Base-by-base conservation (phyloP, 768 basidiomycete species). In the Rossbeevera mucosa region DNA sequence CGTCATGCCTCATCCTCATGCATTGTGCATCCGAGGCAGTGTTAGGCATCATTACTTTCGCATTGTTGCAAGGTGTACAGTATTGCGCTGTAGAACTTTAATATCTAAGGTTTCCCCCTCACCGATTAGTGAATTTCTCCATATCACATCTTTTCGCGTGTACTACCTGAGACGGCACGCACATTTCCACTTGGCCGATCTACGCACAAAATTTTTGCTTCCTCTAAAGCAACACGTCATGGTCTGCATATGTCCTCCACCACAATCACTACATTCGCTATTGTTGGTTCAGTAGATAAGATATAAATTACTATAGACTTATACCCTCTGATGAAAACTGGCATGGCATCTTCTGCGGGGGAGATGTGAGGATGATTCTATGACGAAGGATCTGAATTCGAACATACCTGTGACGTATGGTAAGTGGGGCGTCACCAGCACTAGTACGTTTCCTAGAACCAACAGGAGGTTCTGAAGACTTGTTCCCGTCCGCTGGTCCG, bases 201-300 rank as follows among this genome's bases (percentile, higher is more conserved):
- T 28, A 85, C 53, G 25, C 83, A 78, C 86, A 83, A 80, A 16
- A 85, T 66, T 16, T 72, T 66, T 44, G 75, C 69, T 51, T 81
- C 68, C 53, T 73, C 67, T 36, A 71, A 60, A 0, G 69, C 72
- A 3, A 78, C 58, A 18, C 18, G 2, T 18, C 75, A 70, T 11
- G 75, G 67, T 0, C 76, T 79, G 29, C 78, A 74, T 11, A 85
- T 68, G 20, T 65, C 58, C 40, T 63, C 62, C 42, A 77, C 65
- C 63, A 4, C 72, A 59, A 56, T 78, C 71, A 12, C 76, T 75
- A 50, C 74, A 71, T 1, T 79, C 82, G 53, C 26, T 8, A n/a
- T 28, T 9, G 46, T 28, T 26, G 41, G 21, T 18, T 26, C 18
- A 20, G 16, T 18, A 25, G 14, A 21, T 33, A 2, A 2, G 18